Base-by-base conservation (phyloP, 148 eudicot genomes). In the Camellia sinensis region DNA sequence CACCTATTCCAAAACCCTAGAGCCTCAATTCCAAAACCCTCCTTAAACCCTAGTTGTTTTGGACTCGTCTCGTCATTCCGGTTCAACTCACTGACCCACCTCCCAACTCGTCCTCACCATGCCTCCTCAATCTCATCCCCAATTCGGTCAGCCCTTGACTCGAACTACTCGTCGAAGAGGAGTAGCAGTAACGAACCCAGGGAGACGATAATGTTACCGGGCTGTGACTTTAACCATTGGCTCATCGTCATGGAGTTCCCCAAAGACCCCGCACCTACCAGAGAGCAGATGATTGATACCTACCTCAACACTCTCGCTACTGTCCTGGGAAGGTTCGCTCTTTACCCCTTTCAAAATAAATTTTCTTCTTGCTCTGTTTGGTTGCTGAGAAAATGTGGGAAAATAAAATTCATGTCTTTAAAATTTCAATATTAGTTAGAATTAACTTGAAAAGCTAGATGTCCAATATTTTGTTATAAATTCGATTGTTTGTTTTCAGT, bases 161-260 rank as follows among this genome's bases (percentile, higher is more conserved):
- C 86, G 10, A 87, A 90, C 56, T 85, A 88, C 83, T 81, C 94
- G 2, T 13, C 93, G 0, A 85, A 73, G 76, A 90, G 88, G 62
- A 82, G 88, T 62, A 85, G 76, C 67, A 83, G 84, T 52, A 76
- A 77, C 19, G 97, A 91, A 77, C 88, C 85, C 41, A 91, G 92
- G 77, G 97, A 92, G 74, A 92, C 90, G 76, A 93, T 95, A 60
- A 87, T 91, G 95, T 84, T 93, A 41, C 93, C 94, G 19, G 98
- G 97, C 45, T 95, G 98, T 89, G 98, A 95, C 81, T 95, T 87
- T 80, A 92, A 93, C 7, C 97, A 95, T 78, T 95, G 98, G 98
- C 87, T 95, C 21, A 91, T 95, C 62, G 94, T 93, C 48, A 93
- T 95, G 98, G 98, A 93, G 89, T 93, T 93, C 66, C 97, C 97